Evolutionary conservation across 202 grass and related monocot species (phyloP).

Genomic region (Saccharum hybrid): DNA sequence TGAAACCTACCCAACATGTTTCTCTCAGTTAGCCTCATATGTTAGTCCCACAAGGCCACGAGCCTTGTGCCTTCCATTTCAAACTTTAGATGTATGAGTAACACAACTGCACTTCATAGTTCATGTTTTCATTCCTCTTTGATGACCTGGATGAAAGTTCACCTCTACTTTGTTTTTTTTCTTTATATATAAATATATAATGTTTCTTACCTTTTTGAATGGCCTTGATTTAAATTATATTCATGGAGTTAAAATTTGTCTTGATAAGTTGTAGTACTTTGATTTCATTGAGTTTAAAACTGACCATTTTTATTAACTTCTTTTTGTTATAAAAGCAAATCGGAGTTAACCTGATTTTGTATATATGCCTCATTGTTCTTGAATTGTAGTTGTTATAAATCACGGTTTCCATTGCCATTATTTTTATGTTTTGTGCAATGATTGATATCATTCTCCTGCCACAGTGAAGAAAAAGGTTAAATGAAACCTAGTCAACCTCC

Average conservation of each 20-base stretch:
- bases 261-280: background rate
- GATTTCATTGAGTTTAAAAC: slow-evolving; percentile 12
- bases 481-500: background rate
- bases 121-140: background rate
- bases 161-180: background rate
- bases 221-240: background rate
- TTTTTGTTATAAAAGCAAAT: background rate
- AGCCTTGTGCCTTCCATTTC: too few species aligned
- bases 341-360: background rate
- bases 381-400: background rate
- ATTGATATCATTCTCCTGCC: background rate
- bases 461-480: background rate
- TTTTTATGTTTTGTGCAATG: background rate
- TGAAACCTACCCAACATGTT: background rate
- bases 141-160: background rate
- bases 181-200: background rate
- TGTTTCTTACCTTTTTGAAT: background rate
- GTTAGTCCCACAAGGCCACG: background rate
- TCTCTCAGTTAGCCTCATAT: background rate
- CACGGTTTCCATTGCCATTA: background rate
- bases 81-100: background rate
- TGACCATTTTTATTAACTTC: background rate
- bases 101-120: background rate
- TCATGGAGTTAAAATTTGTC: background rate
- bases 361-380: background rate